Percentiles rank a stretch among this genome's conserved stretches.
phyloP scores from a whole-genome alignment of 2,329 filamentous ascomycete species.

The Pyrenochaeta sp. region DNA sequence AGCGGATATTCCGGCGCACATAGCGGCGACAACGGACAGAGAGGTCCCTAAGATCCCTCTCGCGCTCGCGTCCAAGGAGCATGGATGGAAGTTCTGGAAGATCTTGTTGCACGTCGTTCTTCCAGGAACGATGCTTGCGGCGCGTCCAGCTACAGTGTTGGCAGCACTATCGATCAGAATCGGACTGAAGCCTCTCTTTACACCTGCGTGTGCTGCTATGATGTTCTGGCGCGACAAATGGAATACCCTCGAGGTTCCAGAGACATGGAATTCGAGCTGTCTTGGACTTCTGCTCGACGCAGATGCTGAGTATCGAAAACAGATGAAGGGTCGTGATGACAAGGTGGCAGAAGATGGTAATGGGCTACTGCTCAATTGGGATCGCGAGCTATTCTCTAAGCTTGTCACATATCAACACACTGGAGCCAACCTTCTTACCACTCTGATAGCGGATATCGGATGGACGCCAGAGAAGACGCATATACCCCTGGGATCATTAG shows the following conservation, averaged over 20 bases:
- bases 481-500: conserved; percentile 54
- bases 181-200: conserved; percentile 55
- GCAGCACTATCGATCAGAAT: conserved; percentile 60
- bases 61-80: conserved; percentile 48
- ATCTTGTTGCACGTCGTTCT: conserved; percentile 59
- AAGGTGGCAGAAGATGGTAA: conserved; percentile 30
- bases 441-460: conserved; percentile 54
- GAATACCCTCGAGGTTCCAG: conserved; percentile 59
- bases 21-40: conserved; percentile 39
- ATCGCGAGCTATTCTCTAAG: conserved; percentile 55
- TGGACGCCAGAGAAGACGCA: conserved; percentile 59
- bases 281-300: conserved; percentile 59
- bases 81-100: conserved; percentile 57
- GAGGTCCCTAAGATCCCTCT: conserved; percentile 57
- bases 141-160: conserved; percentile 57
- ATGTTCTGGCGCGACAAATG: conserved; percentile 54
- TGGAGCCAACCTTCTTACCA: conserved; percentile 58
- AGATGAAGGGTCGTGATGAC: neutral
- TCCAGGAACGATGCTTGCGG: conserved; percentile 58
- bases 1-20: conserved; percentile 56
- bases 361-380: conserved; percentile 47
- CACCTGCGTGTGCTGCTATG: conserved; percentile 55
- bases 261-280: conserved; percentile 61
- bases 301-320: conserved; percentile 41
- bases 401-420: conserved; percentile 58